Evolutionary conservation across 2,329 filamentous ascomycete species (phyloP), one percentile per base, ranked within the genome.

Genomic region (Colletotrichum sp.): DNA sequence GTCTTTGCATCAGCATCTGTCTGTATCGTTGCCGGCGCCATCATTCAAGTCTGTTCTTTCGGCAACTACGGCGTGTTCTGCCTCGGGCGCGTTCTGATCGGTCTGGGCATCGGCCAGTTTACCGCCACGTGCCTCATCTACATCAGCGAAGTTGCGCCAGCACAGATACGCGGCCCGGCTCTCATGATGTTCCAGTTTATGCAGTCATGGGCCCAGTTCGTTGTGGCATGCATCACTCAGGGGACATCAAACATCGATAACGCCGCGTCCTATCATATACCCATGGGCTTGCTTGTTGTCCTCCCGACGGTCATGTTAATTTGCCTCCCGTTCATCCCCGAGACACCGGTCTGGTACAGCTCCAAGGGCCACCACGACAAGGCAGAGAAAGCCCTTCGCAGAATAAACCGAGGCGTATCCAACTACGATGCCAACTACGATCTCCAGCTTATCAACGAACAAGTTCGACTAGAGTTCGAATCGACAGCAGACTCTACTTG

Each of bases 101-200:
- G 81, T 18, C 30, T 81, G 7, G 82, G 81, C 43, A 84, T 86
- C 38, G 84, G 84, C 32, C 81, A 82, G 52, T 85, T 85, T 38
- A 84, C 83, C 8, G 84, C 83, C 14, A 84, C 84, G 9, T 85
- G 82, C 48, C 83, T 83, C 30, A 48, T 85, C 36, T 84, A 84
- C 77, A 84, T 84, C 76, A 83, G 83, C 36, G 82, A 64, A 28
- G 61, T 64, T 26, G 61, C 61, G 21, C 61, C 34, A 5, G 79
- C 80, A n/a, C 74, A 75, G 2, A 78, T 64, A 10, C 34, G 61
- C 4, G 61, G 32, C 4, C 61, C 61, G 8, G n/a, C 34, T 13
- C 34, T 64, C 5, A 64, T 64, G 61, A 38, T 38, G 13, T 64
- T 38, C 4, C 61, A 64, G 61, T 38, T 64, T 8, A 64, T n/a